phyloP scores from a whole-genome alignment of 805 yeast genomes.

The Deakozyma indianensis region DNA sequence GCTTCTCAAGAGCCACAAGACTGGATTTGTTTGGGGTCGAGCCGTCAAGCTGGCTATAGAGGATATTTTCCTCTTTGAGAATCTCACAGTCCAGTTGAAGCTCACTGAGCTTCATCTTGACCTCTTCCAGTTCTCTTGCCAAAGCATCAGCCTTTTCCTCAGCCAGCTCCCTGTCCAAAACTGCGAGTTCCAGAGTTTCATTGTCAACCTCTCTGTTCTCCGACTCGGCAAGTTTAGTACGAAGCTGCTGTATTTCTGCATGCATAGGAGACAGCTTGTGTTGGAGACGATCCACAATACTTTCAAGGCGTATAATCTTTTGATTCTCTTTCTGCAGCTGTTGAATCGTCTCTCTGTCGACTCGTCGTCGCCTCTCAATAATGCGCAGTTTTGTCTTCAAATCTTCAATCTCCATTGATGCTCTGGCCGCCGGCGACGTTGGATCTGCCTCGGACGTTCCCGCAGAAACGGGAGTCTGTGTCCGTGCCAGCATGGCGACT shows the following conservation, averaged over 20 bases:
- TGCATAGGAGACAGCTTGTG: slow-evolving; percentile 17
- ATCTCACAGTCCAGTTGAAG: slow-evolving; percentile 15
- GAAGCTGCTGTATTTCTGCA: slow-evolving; percentile 14
- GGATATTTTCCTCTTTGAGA: slow-evolving; percentile 14
- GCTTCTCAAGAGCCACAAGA: slow-evolving; percentile 10
- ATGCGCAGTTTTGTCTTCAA: slow-evolving; percentile 7
- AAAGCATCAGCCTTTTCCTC: slow-evolving; percentile 19
- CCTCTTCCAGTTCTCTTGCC: slow-evolving; percentile 12
- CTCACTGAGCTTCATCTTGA: slow-evolving; percentile 10
- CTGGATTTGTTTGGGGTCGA: background rate
- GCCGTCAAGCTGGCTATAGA: slow-evolving; percentile 2
- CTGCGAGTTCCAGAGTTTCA: slow-evolving; percentile 19
- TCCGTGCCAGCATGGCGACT: background rate
- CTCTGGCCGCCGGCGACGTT: background rate
- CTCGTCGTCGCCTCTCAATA: slow-evolving; percentile 12
- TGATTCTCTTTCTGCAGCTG: slow-evolving; percentile 12
- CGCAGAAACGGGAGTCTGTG: background rate
- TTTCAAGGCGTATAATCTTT: slow-evolving; percentile 13
- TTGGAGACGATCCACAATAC: slow-evolving; percentile 17
- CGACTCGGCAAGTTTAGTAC: slow-evolving; percentile 10
- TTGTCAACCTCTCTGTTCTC: slow-evolving; percentile 10
- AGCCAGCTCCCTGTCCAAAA: slow-evolving; percentile 23
- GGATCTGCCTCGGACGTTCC: background rate
- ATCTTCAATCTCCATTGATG: slow-evolving; percentile 1
- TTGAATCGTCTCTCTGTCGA: slow-evolving; percentile 13